phyloP scores from a whole-genome alignment of 1,139 yeast species.

The Hyphopichia buzzinii region DNA sequence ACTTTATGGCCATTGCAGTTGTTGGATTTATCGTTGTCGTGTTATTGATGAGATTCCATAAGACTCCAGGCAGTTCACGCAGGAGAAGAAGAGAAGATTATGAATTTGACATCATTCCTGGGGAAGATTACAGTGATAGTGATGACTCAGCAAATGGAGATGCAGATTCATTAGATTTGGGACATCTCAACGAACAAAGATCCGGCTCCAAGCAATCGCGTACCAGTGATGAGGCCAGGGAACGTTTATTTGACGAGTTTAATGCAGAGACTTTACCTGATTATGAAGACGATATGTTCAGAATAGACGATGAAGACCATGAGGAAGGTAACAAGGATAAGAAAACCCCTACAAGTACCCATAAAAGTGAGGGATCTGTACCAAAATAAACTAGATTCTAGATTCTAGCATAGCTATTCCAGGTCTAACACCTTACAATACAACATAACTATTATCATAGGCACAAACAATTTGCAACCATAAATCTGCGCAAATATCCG shows the following conservation, averaged over 20 bases:
- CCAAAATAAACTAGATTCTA: no score
- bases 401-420: background rate
- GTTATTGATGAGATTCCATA: conserved; percentile 52
- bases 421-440: background rate
- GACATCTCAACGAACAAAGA: conserved; percentile 19
- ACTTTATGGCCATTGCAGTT: conserved; percentile 57
- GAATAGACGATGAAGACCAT: conserved; percentile 42
- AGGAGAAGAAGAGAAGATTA: conserved; percentile 72
- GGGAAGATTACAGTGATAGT: conserved; percentile 53
- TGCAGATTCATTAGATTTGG: conserved; percentile 28
- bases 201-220: conserved; percentile 8
- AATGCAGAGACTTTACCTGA: conserved; percentile 39
- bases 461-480: no score
- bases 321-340: conserved; percentile 9
- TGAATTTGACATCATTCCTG: conserved; percentile 76
- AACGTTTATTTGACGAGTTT: conserved; percentile 39
- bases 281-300: conserved; percentile 44
- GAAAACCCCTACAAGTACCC: background rate
- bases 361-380: no score
- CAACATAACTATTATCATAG: no score
- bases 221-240: conserved; percentile 34
- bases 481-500: no score
- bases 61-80: conserved; percentile 46
- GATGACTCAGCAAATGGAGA: conserved; percentile 21
- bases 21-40: conserved; percentile 58